Evolutionary conservation across 331 rosid species (phyloP), one percentile per base, ranked within the genome.

Genomic region (Rosa hybrid): DNA sequence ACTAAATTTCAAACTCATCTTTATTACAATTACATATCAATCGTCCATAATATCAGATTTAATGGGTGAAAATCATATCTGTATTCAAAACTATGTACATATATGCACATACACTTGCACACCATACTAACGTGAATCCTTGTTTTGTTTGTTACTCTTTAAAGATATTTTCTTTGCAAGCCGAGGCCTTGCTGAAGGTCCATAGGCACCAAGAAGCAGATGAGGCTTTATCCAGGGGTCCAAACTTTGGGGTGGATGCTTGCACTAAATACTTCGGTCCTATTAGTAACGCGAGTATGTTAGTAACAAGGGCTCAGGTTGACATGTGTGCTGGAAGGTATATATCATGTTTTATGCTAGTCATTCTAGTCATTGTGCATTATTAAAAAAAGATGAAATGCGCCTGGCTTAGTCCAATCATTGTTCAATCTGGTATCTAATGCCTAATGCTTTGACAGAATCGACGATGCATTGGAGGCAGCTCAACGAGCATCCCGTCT

Each of bases 121-220:
- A 46, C 49, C 23, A 25, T 76, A 17, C 44, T 23, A 69, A 71
- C 16, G n/a, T 65, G 34, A 30, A 14, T 41, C 10, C 34, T 25
- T 21, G 25, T 41, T 34, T 13, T 62, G 56, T 27, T 56, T 74
- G 39, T 75, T 65, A 14, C 27, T 42, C 48, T 51, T 45, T 27
- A 70, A 83, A 94, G 98, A 91, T 91, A 78, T 89, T 79, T 84
- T 88, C 90, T 41, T 71, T 94, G 86, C 91, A 90, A 91, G 95
- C 98, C 0, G 92, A 94, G 86, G 98, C 95, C 63, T 81, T 90
- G 44, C 56, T 91, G 72, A 94, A 84, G 91, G 92, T 94, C 60
- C 91, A 83, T 64, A 94, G 77, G 83, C 91, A 87, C 67, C 86
- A 90, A 83, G 94, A 94, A 14, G 97, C 98, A 51, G 97, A 86